Evolutionary conservation across 83 land plant species (phyloP).

Genomic region (Diphasiastrum complanatum): DNA sequence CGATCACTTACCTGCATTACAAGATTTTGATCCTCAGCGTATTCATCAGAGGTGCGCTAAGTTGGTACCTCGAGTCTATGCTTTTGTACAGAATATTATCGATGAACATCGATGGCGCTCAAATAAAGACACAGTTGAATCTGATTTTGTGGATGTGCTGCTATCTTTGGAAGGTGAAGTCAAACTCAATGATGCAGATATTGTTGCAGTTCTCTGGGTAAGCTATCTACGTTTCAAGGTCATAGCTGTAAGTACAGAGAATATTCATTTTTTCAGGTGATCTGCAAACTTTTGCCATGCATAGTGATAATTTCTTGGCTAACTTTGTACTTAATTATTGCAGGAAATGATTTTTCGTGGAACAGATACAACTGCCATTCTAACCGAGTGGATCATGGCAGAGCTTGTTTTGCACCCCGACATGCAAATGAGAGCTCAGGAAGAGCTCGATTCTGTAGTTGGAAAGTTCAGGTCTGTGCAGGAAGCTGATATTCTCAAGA

Average conservation of each 20-base stretch:
- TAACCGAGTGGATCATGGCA: neutral
- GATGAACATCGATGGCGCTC: neutral
- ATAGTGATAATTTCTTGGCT: neutral
- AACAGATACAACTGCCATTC: neutral
- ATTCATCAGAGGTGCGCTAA: neutral
- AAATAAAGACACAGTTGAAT: neutral
- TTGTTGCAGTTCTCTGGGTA: neutral
- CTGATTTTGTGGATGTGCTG: slow-evolving; percentile 11
- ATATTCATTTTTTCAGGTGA: no score
- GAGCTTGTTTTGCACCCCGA: neutral
- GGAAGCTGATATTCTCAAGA: neutral
- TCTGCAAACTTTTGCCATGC: neutral
- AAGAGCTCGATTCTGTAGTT: neutral
- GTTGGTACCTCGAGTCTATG: neutral
- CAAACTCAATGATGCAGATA: neutral
- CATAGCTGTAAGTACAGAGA: neutral
- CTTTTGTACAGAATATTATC: slow-evolving; percentile 4
- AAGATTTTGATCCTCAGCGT: neutral
- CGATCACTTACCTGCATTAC: neutral
- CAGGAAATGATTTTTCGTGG: neutral
- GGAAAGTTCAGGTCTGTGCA: neutral
- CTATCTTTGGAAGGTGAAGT: neutral
- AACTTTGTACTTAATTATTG: neutral
- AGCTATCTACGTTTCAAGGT: neutral
- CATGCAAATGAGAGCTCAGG: neutral